Evolutionary conservation across 257 asterid species (phyloP), one percentile per base, ranked within the genome.

Genomic region (Solanum chilense): DNA sequence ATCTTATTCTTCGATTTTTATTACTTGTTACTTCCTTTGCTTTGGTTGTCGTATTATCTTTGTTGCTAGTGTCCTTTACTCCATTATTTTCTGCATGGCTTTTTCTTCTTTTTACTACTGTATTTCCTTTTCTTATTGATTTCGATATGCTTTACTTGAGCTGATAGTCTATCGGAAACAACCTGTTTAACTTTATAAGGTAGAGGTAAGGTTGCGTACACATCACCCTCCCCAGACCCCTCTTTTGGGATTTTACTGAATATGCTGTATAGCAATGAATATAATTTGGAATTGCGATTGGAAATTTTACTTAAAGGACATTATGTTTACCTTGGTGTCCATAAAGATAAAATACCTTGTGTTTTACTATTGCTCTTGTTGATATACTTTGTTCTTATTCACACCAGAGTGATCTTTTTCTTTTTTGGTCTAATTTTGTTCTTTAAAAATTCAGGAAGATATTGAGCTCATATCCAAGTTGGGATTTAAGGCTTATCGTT

Each of bases 401-500:
- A 81, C 20, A 31, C 45, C 68, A 60, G 11, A 18, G 69, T 81
- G 45, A 5, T 49, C 49, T n/a, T 9, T 7, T 85, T 14, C 18
- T 45, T 49, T 52, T 86, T 41, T 68, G 8, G 82, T 52, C 70
- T 62, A 64, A 82, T 56, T 37, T 13, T 64, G 52, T 37, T 82
- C 69, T 74, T 84, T 69, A 12, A 83, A 87, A 81, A 27, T 49
- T 18, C 85, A 93, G 94, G 94, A 92, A 87, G 95, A 93, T 87
- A 88, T 93, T 89, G 92, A 93, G 84, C 83, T 93, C 88, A 91
- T 92, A 68, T 88, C 89, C 86, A 91, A 90, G 87, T n/a, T 93
- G 90, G 95, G 95, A 83, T 87, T 93, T 86, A 88, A 88, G 85
- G 93, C 93, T 74, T 92, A 92, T 87, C 91, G 94, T 25, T 91